Conservation (phyloP, 1,139 yeast species). For the Lodderomyces jiufengensis region DNA sequence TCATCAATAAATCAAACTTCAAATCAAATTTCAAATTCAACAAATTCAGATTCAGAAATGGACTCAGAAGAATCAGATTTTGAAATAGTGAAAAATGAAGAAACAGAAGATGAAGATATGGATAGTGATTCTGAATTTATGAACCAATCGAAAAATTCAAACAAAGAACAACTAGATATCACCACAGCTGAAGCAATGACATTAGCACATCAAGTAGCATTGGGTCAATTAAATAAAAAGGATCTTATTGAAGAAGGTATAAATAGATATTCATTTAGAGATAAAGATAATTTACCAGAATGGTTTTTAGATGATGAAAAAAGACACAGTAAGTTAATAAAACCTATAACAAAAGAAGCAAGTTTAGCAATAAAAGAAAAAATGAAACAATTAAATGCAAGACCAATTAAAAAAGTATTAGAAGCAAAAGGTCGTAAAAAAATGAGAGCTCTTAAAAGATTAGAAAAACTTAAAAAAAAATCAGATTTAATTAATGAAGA, state of each 20-base stretch:
- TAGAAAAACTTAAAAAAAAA: constrained; percentile 91
- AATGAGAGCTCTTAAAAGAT: constrained; percentile 84
- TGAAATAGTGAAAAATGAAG: constrained; percentile 51
- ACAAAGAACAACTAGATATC: constrained; percentile 62
- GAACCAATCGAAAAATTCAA: constrained; percentile 44
- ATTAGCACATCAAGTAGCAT: constrained; percentile 89
- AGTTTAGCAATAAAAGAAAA: constrained; percentile 88
- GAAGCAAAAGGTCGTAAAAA: constrained; percentile 98
- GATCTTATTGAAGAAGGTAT: constrained; percentile 89
- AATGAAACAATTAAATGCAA: constrained; percentile 84
- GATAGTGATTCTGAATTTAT: constrained; percentile 49
- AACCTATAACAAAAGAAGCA: constrained; percentile 97
- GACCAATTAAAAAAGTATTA: constrained; percentile 95
- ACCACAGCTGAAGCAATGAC: constrained; percentile 98
- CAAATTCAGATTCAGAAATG: constrained; percentile 7
- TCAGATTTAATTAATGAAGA: constrained; percentile 90
- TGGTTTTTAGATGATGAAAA: constrained; percentile 96
- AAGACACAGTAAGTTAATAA: constrained; percentile 75
- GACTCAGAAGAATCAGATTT: constrained; percentile 39
- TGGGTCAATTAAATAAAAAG: constrained; percentile 79
- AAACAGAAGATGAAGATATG: constrained; percentile 34
- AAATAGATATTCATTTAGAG: constrained; percentile 88
- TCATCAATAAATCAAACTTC: no score
- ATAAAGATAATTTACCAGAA: constrained; percentile 83
- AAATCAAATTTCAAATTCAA: no score